These are phyloP conservation scores for Phalaenopsis hybrid DNA, from an alignment of 116 monocot genomes.

Conservation along the genomic window DNA sequence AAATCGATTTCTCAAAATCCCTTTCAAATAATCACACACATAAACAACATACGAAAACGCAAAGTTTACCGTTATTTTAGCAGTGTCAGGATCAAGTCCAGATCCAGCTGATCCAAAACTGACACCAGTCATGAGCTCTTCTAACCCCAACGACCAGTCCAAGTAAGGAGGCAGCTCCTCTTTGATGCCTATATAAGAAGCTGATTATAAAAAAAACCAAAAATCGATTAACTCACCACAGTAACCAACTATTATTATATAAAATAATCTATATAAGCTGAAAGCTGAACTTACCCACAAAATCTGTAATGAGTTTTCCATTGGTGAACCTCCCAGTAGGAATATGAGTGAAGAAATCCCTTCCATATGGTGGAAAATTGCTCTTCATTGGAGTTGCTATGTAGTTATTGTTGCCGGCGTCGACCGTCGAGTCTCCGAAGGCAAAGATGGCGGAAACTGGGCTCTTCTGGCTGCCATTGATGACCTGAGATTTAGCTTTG, in stretches of 20 bases:
- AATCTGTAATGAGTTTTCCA: constrained; percentile 22
- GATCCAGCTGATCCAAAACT: constrained; percentile 46
- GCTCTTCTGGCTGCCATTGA: background rate
- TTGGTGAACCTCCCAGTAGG: constrained; percentile 24
- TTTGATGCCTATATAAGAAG: constrained; percentile 30
- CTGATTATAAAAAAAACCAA: constrained; percentile 9
- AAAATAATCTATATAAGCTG: background rate
- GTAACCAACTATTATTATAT: background rate
- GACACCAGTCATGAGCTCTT: constrained; percentile 38
- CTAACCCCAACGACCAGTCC: constrained; percentile 16
- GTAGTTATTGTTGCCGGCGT: constrained; percentile 23
- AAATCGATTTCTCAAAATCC: background rate
- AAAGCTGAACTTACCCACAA: constrained; percentile 11
- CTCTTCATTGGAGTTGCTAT: constrained; percentile 16
- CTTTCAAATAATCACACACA: background rate
- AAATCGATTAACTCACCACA: background rate
- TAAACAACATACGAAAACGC: background rate
- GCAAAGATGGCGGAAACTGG: constrained; percentile 20
- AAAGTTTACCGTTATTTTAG: constrained; percentile 8
- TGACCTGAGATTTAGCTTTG: constrained; percentile 10
- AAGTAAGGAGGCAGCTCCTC: constrained; percentile 39
- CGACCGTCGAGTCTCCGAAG: constrained; percentile 24
- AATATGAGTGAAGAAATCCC: constrained; percentile 18
- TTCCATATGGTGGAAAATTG: constrained; percentile 25
- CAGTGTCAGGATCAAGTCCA: constrained; percentile 29